Conservation (phyloP, 140 eudicot genomes). For the Ambrosia hybrid region DNA sequence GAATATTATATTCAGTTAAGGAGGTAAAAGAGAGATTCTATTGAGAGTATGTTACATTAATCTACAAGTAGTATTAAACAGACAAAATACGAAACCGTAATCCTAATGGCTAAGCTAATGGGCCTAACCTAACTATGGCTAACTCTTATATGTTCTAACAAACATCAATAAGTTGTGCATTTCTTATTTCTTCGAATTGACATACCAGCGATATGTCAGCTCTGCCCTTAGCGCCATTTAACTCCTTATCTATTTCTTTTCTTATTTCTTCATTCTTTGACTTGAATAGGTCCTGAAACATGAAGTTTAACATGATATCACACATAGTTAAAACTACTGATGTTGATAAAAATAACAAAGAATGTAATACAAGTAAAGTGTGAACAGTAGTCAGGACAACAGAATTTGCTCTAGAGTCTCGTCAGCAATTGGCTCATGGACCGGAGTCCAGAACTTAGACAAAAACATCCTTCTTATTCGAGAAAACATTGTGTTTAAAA, state of each 20-base stretch:
- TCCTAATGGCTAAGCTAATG: too few species aligned
- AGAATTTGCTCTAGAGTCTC: too few species aligned
- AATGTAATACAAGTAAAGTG: too few species aligned
- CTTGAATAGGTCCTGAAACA: conserved; percentile 81
- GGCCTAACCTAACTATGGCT: too few species aligned
- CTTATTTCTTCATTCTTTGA: conserved; percentile 50
- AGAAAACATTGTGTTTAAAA: not conserved
- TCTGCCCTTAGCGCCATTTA: conserved; percentile 33
- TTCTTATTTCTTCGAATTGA: conserved; percentile 9
- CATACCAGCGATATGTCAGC: conserved; percentile 72
- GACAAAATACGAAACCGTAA: too few species aligned
- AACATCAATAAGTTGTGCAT: conserved; percentile 8
- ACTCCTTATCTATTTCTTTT: conserved; percentile 30
- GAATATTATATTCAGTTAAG: not conserved
- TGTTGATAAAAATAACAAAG: too few species aligned
- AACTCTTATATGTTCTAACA: not conserved
- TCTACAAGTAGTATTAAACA: too few species aligned
- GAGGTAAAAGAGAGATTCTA: not conserved
- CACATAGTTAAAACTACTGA: conserved; percentile 17
- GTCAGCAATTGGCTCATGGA: too few species aligned
- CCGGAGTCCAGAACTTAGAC: not conserved
- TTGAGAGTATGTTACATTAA: too few species aligned
- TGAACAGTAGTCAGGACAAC: too few species aligned
- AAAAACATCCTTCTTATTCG: not conserved
- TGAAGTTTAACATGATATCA: conserved; percentile 1